These are phyloP conservation scores for Hypoxylon sp. DNA, from an alignment of 2,329 filamentous ascomycete species.

Conservation along the genomic window DNA sequence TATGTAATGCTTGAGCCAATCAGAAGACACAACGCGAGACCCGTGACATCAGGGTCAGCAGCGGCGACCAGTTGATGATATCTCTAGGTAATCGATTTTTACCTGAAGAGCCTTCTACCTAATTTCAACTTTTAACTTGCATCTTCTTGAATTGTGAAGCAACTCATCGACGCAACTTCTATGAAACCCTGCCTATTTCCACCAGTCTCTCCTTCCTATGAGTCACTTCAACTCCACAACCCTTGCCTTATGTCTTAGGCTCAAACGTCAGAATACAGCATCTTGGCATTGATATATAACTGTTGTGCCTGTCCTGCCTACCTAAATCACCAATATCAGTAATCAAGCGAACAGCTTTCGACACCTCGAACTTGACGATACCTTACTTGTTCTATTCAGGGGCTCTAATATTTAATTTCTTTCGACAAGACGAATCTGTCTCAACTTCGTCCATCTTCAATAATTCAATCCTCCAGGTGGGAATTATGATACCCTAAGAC, in stretches of 20 bases:
- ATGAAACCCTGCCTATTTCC: conserved; percentile 4
- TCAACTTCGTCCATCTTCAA: no score
- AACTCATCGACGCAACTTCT: no score
- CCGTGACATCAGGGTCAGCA: conserved; percentile 34
- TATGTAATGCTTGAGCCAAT: conserved; percentile 21
- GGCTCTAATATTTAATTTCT: no score
- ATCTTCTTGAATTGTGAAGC: conserved; percentile 6
- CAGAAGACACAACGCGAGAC: conserved; percentile 18
- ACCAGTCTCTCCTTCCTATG: conserved; percentile 11
- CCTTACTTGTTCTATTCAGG: no score
- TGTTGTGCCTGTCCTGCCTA: conserved; percentile 17
- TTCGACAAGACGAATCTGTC: no score
- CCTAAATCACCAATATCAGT: not conserved
- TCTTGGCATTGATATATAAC: conserved; percentile 35
- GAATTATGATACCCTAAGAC: conserved; percentile 14
- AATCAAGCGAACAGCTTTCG: no score
- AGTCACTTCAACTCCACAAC: conserved; percentile 18
- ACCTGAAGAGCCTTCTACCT: no score
- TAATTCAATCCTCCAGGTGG: not conserved
- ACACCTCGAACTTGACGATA: no score
- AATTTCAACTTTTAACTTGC: conserved; percentile 7
- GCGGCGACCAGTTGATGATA: conserved; percentile 24
- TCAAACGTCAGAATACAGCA: conserved; percentile 3
- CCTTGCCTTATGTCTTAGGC: conserved; percentile 18
- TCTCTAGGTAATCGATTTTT: no score